A percentile compares a stretch with the other conserved stretches of the same genome.
Conservation (phyloP, 345 rosid genomes). For the Eucalyptus coolabah region DNA sequence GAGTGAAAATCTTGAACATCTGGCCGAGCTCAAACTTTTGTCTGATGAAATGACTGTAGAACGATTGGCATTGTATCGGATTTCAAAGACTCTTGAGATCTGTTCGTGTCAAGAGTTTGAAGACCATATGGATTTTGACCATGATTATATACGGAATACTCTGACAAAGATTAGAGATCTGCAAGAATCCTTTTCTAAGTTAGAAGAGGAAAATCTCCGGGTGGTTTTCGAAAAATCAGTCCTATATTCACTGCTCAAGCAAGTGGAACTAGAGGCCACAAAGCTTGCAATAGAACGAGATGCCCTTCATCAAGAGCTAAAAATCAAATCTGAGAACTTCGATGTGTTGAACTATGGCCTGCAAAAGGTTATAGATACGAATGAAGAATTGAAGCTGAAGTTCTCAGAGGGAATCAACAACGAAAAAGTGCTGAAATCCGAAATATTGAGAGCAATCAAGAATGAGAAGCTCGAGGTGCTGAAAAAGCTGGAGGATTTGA, state of each 20-base stretch:
- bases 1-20: slow-evolving; percentile 37
- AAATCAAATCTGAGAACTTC: slow-evolving; percentile 24
- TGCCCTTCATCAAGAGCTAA: slow-evolving; percentile 31
- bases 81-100: slow-evolving; percentile 35
- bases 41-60: slow-evolving; percentile 30
- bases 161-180: slow-evolving; percentile 33
- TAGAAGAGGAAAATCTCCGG: slow-evolving; percentile 37
- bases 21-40: slow-evolving; percentile 34
- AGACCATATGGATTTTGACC: slow-evolving; percentile 30
- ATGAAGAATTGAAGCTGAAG: slow-evolving; percentile 39
- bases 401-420: slow-evolving; percentile 13
- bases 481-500: slow-evolving; percentile 37
- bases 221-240: slow-evolving; percentile 46
- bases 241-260: slow-evolving; percentile 40
- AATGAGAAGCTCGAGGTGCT: slow-evolving; percentile 32
- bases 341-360: slow-evolving; percentile 21
- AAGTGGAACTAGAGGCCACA: slow-evolving; percentile 45
- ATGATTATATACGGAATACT: slow-evolving; percentile 13
- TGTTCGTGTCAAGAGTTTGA: slow-evolving; percentile 14
- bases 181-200: slow-evolving; percentile 38
- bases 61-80: slow-evolving; percentile 36
- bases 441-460: slow-evolving; percentile 26
- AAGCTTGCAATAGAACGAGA: slow-evolving; percentile 35
- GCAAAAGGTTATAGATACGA: slow-evolving; percentile 22
- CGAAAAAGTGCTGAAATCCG: neutral